These are phyloP conservation scores for Calonectria honghensis DNA, from an alignment of 2,329 filamentous ascomycete genomes.

Conservation along the genomic window DNA sequence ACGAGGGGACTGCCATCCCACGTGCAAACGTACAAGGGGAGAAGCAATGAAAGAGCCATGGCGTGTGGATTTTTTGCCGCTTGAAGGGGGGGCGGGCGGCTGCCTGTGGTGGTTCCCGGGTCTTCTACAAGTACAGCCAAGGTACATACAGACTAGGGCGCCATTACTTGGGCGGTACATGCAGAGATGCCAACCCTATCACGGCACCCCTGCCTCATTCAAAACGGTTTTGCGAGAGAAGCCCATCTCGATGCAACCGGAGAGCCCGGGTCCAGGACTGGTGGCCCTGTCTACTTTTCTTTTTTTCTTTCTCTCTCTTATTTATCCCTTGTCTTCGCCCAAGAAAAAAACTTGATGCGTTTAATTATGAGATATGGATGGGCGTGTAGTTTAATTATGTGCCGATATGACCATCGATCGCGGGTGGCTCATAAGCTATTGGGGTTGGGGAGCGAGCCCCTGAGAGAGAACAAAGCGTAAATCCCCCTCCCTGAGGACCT, in stretches of 20 bases:
- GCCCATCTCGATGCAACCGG: constrained; percentile 30
- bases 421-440: not conserved
- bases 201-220: constrained; percentile 26
- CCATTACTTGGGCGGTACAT: constrained; percentile 17
- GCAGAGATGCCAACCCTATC: not conserved
- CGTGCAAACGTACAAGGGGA: constrained; percentile 38
- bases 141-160: constrained; percentile 19
- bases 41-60: not conserved
- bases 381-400: constrained; percentile 20
- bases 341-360: not conserved
- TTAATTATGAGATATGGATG: constrained; percentile 10
- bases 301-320: too few species aligned
- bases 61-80: constrained; percentile 4
- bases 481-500: not conserved
- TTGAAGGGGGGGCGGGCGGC: not conserved
- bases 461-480: constrained; percentile 12
- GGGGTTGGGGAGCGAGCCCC: constrained; percentile 13
- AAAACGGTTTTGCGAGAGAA: constrained; percentile 26
- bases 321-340: not conserved
- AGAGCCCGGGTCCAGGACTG: constrained; percentile 28
- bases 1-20: constrained; percentile 42
- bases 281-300: constrained; percentile 5
- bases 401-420: constrained; percentile 19
- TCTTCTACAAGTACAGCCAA: constrained; percentile 8
- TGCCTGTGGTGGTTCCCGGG: constrained; percentile 6